These are phyloP conservation scores for Microglena sp. DNA, from an alignment of 139 green algal genomes.

Conservation along the genomic window DNA sequence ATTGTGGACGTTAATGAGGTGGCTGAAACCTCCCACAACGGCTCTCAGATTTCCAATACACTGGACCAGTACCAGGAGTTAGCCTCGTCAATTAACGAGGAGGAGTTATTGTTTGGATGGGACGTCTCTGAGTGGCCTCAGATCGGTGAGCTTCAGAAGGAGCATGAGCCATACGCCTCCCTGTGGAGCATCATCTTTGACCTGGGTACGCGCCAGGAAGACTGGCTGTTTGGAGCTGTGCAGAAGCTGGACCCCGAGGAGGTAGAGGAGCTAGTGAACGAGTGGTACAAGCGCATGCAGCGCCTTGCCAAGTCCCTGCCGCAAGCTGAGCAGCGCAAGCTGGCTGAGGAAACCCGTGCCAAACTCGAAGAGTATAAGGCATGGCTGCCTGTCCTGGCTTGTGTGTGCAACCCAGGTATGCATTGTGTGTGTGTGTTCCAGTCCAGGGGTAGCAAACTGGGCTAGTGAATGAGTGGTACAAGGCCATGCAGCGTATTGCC, in stretches of 20 bases:
- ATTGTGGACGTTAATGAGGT: not conserved
- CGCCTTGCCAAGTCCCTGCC: conserved; percentile 24
- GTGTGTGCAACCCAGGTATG: conserved; percentile 43
- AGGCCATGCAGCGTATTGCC: conserved; percentile 21
- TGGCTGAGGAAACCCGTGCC: conserved; percentile 23
- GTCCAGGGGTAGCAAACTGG: conserved; percentile 34
- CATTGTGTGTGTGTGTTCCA: conserved; percentile 8
- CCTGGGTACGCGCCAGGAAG: conserved; percentile 21
- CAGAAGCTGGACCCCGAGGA: conserved; percentile 33
- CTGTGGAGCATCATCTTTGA: conserved; percentile 24
- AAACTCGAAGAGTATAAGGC: conserved; percentile 39
- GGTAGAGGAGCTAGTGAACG: conserved; percentile 28
- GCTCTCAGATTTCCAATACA: conserved; percentile 16
- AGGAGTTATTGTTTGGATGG: conserved; percentile 39
- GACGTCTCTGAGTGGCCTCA: conserved; percentile 14
- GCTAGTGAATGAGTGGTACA: conserved; percentile 21
- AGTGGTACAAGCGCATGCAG: conserved; percentile 24
- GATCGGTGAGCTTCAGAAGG: conserved; percentile 14
- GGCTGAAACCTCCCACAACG: conserved; percentile 25
- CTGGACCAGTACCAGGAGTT: conserved; percentile 24
- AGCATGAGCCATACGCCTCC: conserved; percentile 31
- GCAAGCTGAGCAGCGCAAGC: conserved; percentile 16
- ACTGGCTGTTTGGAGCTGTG: conserved; percentile 41
- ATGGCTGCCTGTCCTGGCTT: conserved; percentile 27
- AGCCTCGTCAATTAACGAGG: conserved; percentile 29